These are phyloP conservation scores for Capsicum chinense DNA, from an alignment of 257 asterid genomes.

Conservation along the genomic window DNA sequence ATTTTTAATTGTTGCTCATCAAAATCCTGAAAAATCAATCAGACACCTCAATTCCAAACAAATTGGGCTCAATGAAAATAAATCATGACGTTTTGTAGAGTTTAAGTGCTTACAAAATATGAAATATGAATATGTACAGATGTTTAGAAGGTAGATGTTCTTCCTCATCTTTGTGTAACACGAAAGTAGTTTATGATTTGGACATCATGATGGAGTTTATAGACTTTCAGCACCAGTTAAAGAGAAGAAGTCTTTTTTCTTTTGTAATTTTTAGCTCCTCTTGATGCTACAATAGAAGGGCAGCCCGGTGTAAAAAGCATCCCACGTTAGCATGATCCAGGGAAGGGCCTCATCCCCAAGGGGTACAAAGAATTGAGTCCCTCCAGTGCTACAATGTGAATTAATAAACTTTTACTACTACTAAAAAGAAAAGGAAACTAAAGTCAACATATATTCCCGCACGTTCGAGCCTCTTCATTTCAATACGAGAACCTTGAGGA, in stretches of 20 bases:
- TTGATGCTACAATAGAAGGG: background rate
- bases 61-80: background rate
- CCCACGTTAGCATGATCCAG: background rate
- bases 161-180: background rate
- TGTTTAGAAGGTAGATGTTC: background rate
- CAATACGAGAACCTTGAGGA: background rate
- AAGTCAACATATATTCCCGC: background rate
- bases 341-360: background rate
- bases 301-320: background rate
- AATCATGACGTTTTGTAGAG: background rate
- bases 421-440: background rate
- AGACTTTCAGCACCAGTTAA: background rate
- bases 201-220: background rate
- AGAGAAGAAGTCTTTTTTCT: background rate
- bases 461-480: background rate
- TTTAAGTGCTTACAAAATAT: too few relatives aligned
- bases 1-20: background rate
- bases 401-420: background rate
- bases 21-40: background rate
- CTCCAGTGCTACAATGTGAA: background rate
- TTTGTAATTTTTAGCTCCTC: background rate
- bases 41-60: constrained; percentile 1
- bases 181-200: background rate
- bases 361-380: background rate
- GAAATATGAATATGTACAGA: background rate